Conservation (phyloP, 179 eudicot species). For the Carnegiea gigantea region DNA sequence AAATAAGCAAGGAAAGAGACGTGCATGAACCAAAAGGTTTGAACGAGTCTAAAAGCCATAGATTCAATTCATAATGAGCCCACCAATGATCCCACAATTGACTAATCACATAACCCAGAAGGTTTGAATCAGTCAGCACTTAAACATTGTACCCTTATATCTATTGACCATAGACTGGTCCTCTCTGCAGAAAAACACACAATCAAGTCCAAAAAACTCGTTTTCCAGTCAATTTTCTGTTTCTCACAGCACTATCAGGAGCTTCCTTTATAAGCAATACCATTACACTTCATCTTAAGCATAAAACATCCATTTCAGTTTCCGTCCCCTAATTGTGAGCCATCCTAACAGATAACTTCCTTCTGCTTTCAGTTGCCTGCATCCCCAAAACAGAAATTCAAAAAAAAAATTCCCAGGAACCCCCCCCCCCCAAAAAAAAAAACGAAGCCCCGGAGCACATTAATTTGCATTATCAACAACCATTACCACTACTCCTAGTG, state of each 20-base stretch:
- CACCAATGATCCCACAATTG: slow-evolving; percentile 21
- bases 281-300: slow-evolving; percentile 20
- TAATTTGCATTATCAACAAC: no score
- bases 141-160: background rate
- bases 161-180: slow-evolving; percentile 58
- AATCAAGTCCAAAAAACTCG: slow-evolving; percentile 38
- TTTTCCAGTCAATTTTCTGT: slow-evolving; percentile 61
- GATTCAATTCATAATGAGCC: slow-evolving; percentile 5
- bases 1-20: slow-evolving; percentile 15
- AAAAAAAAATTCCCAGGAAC: background rate
- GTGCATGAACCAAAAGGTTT: slow-evolving; percentile 26
- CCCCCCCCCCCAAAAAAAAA: no score
- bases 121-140: slow-evolving; percentile 61
- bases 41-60: slow-evolving; percentile 29
- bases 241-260: slow-evolving; percentile 6
- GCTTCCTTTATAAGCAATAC: slow-evolving; percentile 20
- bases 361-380: slow-evolving; percentile 12
- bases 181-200: background rate
- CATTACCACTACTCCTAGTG: no score
- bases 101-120: slow-evolving; percentile 22
- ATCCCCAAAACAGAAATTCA: background rate
- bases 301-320: background rate
- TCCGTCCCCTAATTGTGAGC: slow-evolving; percentile 2
- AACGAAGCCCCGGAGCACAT: no score
- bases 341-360: slow-evolving; percentile 15